A percentile compares a stretch with the other conserved stretches of the same genome.
Evolutionary conservation across 2,329 filamentous ascomycete genomes (phyloP).

Genomic region (Madurella mycetomatis): DNA sequence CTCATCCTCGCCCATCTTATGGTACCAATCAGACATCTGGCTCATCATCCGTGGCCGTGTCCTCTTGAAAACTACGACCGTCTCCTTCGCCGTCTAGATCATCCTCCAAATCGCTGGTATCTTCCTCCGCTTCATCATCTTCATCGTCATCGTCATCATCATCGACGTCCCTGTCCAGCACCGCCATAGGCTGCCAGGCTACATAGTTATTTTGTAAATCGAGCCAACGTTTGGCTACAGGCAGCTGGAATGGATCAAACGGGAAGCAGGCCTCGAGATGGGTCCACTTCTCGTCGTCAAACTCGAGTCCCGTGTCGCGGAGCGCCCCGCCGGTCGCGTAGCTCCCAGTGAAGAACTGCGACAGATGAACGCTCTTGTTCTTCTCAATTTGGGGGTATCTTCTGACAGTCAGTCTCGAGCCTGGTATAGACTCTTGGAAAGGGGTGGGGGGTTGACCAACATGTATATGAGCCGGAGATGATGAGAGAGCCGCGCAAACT

Average conservation of each 20-base stretch:
- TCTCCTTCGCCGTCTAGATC: slow-evolving; percentile 20
- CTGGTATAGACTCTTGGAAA: background rate
- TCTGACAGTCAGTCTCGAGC: background rate
- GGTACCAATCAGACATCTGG: slow-evolving; percentile 1
- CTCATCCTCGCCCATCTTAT: background rate
- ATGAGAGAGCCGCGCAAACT: slow-evolving; percentile 84
- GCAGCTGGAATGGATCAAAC: slow-evolving; percentile 93
- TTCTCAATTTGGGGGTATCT: slow-evolving; percentile 75
- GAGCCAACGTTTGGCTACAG: slow-evolving; percentile 82
- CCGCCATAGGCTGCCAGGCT: slow-evolving; percentile 70
- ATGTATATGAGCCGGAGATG: slow-evolving; percentile 87
- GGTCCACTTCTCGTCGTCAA: slow-evolving; percentile 69
- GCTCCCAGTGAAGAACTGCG: slow-evolving; percentile 59
- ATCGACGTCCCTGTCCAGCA: slow-evolving; percentile 56
- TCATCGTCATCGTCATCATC: slow-evolving; percentile 52
- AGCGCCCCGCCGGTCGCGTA: slow-evolving; percentile 53
- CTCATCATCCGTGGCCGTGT: slow-evolving; percentile 29
- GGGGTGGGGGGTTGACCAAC: slow-evolving; percentile 5
- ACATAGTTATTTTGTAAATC: slow-evolving; percentile 69
- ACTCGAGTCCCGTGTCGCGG: slow-evolving; percentile 48
- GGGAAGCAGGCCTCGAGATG: slow-evolving; percentile 94
- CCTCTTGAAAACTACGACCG: slow-evolving; percentile 20
- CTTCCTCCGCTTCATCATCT: slow-evolving; percentile 43
- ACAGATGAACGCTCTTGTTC: slow-evolving; percentile 84
- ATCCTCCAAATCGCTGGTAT: slow-evolving; percentile 16